Evolutionary conservation across 768 basidiomycete genomes (phyloP).

Genomic region (Lactarius evosmus): DNA sequence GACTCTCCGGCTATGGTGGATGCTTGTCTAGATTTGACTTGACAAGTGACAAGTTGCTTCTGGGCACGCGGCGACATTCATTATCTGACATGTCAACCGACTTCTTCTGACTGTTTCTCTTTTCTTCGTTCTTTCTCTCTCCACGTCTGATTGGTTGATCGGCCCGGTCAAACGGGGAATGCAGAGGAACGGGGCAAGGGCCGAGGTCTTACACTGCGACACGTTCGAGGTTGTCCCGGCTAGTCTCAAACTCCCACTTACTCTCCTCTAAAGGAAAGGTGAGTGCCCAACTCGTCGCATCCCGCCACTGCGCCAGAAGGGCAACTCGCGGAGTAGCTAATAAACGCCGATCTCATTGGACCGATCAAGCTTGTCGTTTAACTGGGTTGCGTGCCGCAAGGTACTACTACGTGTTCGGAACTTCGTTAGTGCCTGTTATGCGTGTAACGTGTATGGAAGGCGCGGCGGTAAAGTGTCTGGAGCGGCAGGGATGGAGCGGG

Average conservation of each 20-base stretch:
- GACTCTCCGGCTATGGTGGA: not conserved
- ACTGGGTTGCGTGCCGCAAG: not conserved
- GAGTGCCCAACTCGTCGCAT: not conserved
- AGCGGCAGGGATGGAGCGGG: not conserved
- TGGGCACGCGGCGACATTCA: slow-evolving; percentile 6
- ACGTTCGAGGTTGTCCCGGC: not conserved
- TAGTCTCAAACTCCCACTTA: not conserved
- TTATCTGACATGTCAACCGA: slow-evolving; percentile 15
- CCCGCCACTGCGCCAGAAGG: not conserved
- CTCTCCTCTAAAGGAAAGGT: not conserved
- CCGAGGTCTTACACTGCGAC: not conserved
- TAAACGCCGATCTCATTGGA: not conserved
- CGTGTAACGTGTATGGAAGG: slow-evolving; percentile 5
- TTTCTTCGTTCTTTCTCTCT: not conserved
- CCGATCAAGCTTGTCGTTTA: slow-evolving; percentile 7
- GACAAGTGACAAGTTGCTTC: slow-evolving; percentile 7
- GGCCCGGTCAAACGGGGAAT: slow-evolving; percentile 18
- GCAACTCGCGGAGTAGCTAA: not conserved
- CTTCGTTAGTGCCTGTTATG: slow-evolving; percentile 11
- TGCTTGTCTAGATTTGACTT: slow-evolving; percentile 18
- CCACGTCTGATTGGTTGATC: slow-evolving; percentile 5
- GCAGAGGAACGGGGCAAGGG: not conserved
- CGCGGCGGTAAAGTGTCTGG: not conserved
- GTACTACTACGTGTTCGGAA: slow-evolving; percentile 5
- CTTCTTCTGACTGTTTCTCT: slow-evolving; percentile 1